Base-by-base conservation (phyloP, 257 asterid genomes). In the Handroanthus guayacan region DNA sequence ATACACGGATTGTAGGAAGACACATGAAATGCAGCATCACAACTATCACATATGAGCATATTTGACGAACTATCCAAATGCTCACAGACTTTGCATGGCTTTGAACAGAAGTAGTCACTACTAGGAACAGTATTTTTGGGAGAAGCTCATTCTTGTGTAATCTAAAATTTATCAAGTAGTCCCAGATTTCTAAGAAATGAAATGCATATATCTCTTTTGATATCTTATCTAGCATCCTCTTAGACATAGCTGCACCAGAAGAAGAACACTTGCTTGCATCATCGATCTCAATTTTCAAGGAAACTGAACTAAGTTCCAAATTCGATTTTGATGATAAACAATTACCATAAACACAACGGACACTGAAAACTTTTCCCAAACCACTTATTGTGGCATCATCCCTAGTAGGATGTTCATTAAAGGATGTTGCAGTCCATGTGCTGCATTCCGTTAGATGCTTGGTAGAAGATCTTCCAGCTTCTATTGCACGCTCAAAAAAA, bases 1-100 rank as follows among this genome's bases (percentile, higher is more conserved):
- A 80, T 44, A 25, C 71, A 80, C 18, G 88, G 90, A 70, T 78
- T 76, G 79, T 85, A 84, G 84, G 92, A 89, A 70, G 87, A 73
- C 37, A 84, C 69, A 82, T 89, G 92, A 76, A 85, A 89, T 61
- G 89, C 76, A 65, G 83, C 88, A 62, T 75, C 79, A 48, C 95
- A 89, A 51, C 81, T 83, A 78, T 89, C 92, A 84, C 92, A 89
- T 16, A 84, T 74, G 65, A 86, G 78, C 89, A 89, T 79, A 47
- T 84, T 89, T 62, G 45, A 76, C 67, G 86, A 79, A 74, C 79
- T 65, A 70, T 84, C 92, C 71, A 82, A 77, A 78, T 39, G 66
- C 67, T 69, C 77, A 60, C 92, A 87, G 37, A 76, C 80, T 78
- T 84, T 89, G 82, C 91, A 89, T 52, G 78, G 47, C 82, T 81